Evolutionary conservation across 441 rosid genomes (phyloP).

Genomic region (Breynia disticha): DNA sequence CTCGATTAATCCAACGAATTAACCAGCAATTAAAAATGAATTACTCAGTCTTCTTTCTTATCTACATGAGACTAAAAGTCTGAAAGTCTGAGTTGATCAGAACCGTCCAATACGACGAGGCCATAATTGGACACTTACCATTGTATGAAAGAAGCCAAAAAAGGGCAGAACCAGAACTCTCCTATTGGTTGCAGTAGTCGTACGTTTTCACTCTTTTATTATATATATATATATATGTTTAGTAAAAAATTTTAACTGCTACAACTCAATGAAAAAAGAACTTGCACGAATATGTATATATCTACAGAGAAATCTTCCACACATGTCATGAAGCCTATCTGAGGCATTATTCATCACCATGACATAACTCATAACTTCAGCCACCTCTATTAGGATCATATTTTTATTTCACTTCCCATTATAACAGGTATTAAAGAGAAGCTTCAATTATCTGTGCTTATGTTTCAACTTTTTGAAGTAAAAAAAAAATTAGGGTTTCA

Average conservation of each 20-base stretch:
- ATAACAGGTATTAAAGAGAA: slow-evolving; percentile 10
- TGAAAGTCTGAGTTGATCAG: slow-evolving; percentile 9
- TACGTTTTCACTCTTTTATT: slow-evolving; percentile 22
- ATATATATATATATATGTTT: slow-evolving; percentile 12
- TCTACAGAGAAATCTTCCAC: slow-evolving; percentile 44
- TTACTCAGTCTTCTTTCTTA: slow-evolving; percentile 4
- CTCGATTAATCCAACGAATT: slow-evolving; percentile 17
- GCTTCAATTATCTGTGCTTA: slow-evolving; percentile 9
- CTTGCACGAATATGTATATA: slow-evolving; percentile 35
- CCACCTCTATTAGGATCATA: slow-evolving; percentile 12
- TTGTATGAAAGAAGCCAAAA: slow-evolving; percentile 27
- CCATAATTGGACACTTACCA: slow-evolving; percentile 23
- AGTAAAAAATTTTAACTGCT: no score
- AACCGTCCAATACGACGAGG: slow-evolving; percentile 39
- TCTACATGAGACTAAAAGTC: slow-evolving; percentile 16
- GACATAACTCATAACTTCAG: slow-evolving; percentile 13
- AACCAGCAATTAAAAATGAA: background rate
- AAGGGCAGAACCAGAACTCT: slow-evolving; percentile 22
- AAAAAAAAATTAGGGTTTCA: slow-evolving; percentile 17
- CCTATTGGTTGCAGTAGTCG: slow-evolving; percentile 35
- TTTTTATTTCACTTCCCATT: slow-evolving; percentile 1
- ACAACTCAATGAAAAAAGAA: background rate
- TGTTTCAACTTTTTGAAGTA: slow-evolving; percentile 6
- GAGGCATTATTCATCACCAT: slow-evolving; percentile 15
- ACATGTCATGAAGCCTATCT: slow-evolving; percentile 29